Evolutionary conservation across 441 rosid species (phyloP), one percentile per base, ranked within the genome.

Genomic region (Gossypium gossypioides): DNA sequence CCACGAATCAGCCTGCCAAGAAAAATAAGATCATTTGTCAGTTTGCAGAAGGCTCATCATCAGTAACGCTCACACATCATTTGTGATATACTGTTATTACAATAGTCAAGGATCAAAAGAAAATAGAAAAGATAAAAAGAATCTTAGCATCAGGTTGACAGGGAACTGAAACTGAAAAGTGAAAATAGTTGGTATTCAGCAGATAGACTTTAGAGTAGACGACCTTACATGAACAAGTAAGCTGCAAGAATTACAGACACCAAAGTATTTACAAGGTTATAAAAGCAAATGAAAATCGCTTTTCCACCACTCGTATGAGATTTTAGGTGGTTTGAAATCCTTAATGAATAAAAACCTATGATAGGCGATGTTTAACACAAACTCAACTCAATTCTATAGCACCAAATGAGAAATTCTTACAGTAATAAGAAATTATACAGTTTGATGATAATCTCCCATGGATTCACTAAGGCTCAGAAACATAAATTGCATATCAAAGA

Each of bases 1-100:
- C 84, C 86, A 80, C 46, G 71, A 64, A 78, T 87, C 88, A 64
- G 96, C 96, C 99, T 92, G 84, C 60, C 73, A 32, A 75, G 77
- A 46, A 75, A 19, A 63, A 68, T 59, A 37, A 1, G n/a, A 24
- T 50, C 3, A 59, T 16, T 73, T 16, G 59, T 57, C 46, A 74
- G 27, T 63, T 55, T 56, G 40, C 44, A 42, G 18, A 62, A 51
- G 9, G 70, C 68, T 8, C 42, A 22, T 8, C 21, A 59, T 24
- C 40, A 27, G 19, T 59, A 25, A 13, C 32, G 40, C 19, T 59
- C 40, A 59, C 46, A 32, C 8, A 37, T 50, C 50, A 52, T 29
- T 27, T 64, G 40, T 13, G 32, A 73, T 15, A 37, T 37, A 40
- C 13, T 40, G 44, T 8, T 40, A 42, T 50, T 54, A 73, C 7